A percentile compares a stretch with the other conserved stretches of the same genome.
Conservation (phyloP, 1,139 yeast species). For the Zygosaccharomyces sapae region DNA sequence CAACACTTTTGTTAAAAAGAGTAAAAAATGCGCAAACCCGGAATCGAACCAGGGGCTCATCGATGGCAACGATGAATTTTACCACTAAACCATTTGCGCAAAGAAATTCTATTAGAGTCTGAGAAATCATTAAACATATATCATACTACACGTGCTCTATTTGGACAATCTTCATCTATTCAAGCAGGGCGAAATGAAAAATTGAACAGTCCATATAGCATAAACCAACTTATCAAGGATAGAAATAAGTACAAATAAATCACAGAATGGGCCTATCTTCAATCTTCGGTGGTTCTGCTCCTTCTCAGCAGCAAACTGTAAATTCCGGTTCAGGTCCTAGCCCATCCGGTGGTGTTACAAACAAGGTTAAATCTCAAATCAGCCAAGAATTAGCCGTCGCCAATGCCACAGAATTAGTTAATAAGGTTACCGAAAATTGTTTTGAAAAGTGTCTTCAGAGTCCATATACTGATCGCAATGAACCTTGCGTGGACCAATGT, state of each 20-base stretch:
- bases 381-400: constrained; percentile 82
- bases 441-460: constrained; percentile 68
- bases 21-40: constrained; percentile 6
- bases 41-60: constrained; percentile 9
- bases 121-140: too few species aligned
- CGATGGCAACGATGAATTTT: constrained; percentile 9
- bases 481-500: constrained; percentile 68
- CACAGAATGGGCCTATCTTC: constrained; percentile 39
- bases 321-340: constrained; percentile 14
- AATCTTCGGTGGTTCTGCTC: constrained; percentile 41
- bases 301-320: constrained; percentile 32
- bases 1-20: too few species aligned
- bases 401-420: constrained; percentile 82
- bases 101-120: background rate
- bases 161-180: too few species aligned
- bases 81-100: constrained; percentile 8
- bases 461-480: constrained; percentile 44
- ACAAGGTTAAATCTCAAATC: constrained; percentile 66
- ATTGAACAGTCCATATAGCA: background rate
- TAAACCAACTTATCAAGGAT: background rate
- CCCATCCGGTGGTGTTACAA: constrained; percentile 43
- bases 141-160: background rate
- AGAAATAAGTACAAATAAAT: background rate
- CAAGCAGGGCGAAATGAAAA: background rate
- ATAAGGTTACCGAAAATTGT: constrained; percentile 84